phyloP scores from a whole-genome alignment of 2,329 filamentous ascomycete genomes.

The Xylaria sp. region DNA sequence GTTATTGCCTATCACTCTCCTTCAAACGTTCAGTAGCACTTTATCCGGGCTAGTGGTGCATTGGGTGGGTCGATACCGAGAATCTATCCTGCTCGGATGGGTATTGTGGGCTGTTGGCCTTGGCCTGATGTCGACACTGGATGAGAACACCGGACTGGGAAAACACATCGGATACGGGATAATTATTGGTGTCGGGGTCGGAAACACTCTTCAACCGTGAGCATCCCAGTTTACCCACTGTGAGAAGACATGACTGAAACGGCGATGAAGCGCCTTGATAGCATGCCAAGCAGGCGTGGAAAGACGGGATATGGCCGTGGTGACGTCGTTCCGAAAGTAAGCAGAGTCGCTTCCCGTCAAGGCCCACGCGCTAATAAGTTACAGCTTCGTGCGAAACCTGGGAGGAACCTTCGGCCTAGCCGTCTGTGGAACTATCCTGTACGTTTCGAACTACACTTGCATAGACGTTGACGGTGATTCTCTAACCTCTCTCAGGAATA shows the following conservation, averaged over 20 bases:
- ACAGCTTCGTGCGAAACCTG: constrained; percentile 45
- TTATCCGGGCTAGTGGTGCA: constrained; percentile 56
- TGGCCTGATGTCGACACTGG: constrained; percentile 55
- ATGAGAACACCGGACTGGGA: constrained; percentile 49
- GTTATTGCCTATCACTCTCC: constrained; percentile 47
- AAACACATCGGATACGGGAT: constrained; percentile 59
- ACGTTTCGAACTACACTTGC: constrained; percentile 4
- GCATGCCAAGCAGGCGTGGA: constrained; percentile 60
- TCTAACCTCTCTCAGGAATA: constrained; percentile 36
- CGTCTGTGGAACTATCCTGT: constrained; percentile 44
- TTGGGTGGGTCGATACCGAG: constrained; percentile 55
- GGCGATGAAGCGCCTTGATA: constrained; percentile 45
- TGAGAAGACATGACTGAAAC: too few relatives aligned
- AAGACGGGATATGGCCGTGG: constrained; percentile 47
- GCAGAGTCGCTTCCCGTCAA: constrained; percentile 7
- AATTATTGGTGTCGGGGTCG: constrained; percentile 54
- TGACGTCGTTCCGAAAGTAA: constrained; percentile 49
- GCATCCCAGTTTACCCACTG: constrained; percentile 8
- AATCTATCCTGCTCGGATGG: constrained; percentile 58
- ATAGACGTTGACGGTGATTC: neutral
- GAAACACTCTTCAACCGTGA: constrained; percentile 55
- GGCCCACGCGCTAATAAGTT: neutral
- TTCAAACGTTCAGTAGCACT: constrained; percentile 51
- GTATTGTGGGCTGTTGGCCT: constrained; percentile 54
- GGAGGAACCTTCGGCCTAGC: constrained; percentile 45